Base-by-base conservation (phyloP, 2,329 filamentous ascomycete genomes). In the Ceratocystis lukuohia region DNA sequence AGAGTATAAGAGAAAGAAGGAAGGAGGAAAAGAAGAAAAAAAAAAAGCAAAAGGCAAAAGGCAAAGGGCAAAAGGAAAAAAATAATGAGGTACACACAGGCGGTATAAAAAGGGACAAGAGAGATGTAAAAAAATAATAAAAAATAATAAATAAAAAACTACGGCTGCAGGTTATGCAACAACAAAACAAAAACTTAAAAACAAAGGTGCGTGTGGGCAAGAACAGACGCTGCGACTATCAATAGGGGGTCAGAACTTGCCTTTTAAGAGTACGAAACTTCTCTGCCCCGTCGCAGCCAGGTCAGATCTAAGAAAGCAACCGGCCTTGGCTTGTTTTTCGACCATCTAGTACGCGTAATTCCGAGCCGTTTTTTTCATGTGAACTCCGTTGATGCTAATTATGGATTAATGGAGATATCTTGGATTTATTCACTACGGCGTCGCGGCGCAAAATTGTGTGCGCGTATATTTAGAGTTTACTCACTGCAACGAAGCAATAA, bases 171-270 rank as follows among this genome's bases (percentile, higher is more conserved):
- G n/a, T 5, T 17, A 48, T 48, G 45, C 15, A 48, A 57, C 44
- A 65, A 65, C 48, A 56, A 57, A 48, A 28, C 8, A n/a, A 28
- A 30, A 8, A 48, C 5, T 30, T 33, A 50, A 30, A 63, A 63
- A 33, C 46, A 30, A 50, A 28, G 15, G 22, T 33, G 1, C 5
- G n/a, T 30, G 20, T 30, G 41, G 5, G 25, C 28, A 45, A 8
- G 17, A 28, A 57, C 8, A 30, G 17, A 50, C 20, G 46, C 17
- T 2, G 1, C 46, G 8, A 50, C 33, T 12, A 12, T 37, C 20
- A 25, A 53, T 20, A 53, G 25, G 48, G 20, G 48, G 48, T 53
- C 20, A 50, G 48, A 53, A 53, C 48, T 53, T 25, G 48, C 48
- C 20, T 25, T 37, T 50, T 25, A 25, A 53, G 48, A 12, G 48